Evolutionary conservation across 1,139 yeast genomes (phyloP).

Genomic region (Kluyveromyces sp.): DNA sequence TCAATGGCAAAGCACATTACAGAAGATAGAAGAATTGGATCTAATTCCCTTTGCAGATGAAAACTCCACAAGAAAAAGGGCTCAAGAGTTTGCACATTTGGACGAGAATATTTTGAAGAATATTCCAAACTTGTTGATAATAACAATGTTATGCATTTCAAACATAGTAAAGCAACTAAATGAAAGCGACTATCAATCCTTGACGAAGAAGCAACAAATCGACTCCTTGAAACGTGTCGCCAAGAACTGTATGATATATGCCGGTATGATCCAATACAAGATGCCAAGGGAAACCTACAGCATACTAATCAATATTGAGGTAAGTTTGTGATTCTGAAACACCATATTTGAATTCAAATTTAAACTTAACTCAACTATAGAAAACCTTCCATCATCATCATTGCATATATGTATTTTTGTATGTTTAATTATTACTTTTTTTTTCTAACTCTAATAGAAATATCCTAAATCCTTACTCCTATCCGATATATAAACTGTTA

Average conservation of each 20-base stretch:
- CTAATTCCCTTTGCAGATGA: slow-evolving; percentile 50
- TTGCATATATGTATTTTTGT: too few relatives aligned
- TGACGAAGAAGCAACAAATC: slow-evolving; percentile 48
- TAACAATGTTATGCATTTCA: slow-evolving; percentile 74
- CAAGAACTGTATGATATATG: slow-evolving; percentile 84
- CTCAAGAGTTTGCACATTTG: slow-evolving; percentile 51
- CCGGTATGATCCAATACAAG: slow-evolving; percentile 91
- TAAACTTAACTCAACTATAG: not conserved
- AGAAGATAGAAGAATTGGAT: slow-evolving; percentile 49
- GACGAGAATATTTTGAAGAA: slow-evolving; percentile 72
- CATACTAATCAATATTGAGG: slow-evolving; percentile 63
- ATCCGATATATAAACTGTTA: too few relatives aligned
- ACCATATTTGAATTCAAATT: not conserved
- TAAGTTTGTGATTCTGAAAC: slow-evolving; percentile 29
- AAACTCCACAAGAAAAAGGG: slow-evolving; percentile 45
- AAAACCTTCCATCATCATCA: too few relatives aligned
- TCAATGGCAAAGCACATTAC: slow-evolving; percentile 57
- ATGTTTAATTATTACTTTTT: too few relatives aligned
- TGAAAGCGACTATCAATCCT: slow-evolving; percentile 36
- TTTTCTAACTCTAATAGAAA: too few relatives aligned
- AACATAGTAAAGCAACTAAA: slow-evolving; percentile 45
- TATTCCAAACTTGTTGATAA: slow-evolving; percentile 70
- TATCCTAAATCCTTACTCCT: too few relatives aligned
- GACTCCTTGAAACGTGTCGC: slow-evolving; percentile 58
- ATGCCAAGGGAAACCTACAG: slow-evolving; percentile 91